Base-by-base conservation (phyloP, 2,329 filamentous ascomycete genomes). In the Colletotrichum orchidophilum region DNA sequence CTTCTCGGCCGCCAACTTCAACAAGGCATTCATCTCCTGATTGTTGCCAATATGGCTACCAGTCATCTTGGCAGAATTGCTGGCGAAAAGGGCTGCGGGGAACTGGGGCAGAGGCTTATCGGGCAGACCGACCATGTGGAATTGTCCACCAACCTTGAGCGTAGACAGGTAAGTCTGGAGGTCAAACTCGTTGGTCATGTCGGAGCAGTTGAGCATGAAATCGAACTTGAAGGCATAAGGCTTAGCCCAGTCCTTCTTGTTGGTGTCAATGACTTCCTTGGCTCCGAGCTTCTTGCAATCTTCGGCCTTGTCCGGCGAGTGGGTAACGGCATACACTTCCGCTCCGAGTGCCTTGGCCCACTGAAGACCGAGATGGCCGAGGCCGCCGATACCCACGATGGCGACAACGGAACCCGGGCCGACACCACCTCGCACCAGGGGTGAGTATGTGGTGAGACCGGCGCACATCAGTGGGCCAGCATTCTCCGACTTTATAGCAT, bases 401-500 rank as follows among this genome's bases (percentile, higher is more conserved):
- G 90, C 93, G 0, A 96, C 91, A 4, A 82, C 85, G 79, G 93
- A 93, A 5, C 93, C 93, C 0, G 91, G 91, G 0, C 93, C 93
- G 39, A 89, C 87, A 1, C 88, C 89, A 42, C 93, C 90, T 31
- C 91, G 87, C 60, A 87, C 87, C 18, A 96, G 81, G 0, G 94
- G 93, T 5, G 88, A 87, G 78, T 88, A 96, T 0, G 92, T 87
- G 0, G 94, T 96, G 63, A 96, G 86, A 1, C 94, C 94, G 1
- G 90, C 94, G 77, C 94, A 96, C 31, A 96, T 85, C 84, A 96
- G 90, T 1, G 93, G 93, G 1, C 93, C 88, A 0, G 85, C 87
- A 1, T 83, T 77, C 35, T 86, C 83, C 0, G 84, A 84, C 8
- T 83, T 79, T 11, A 90, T 79, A 1, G 77, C 78, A n/a, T 89